phyloP scores from a whole-genome alignment of 345 rosid genomes.

The Punica granatum region DNA sequence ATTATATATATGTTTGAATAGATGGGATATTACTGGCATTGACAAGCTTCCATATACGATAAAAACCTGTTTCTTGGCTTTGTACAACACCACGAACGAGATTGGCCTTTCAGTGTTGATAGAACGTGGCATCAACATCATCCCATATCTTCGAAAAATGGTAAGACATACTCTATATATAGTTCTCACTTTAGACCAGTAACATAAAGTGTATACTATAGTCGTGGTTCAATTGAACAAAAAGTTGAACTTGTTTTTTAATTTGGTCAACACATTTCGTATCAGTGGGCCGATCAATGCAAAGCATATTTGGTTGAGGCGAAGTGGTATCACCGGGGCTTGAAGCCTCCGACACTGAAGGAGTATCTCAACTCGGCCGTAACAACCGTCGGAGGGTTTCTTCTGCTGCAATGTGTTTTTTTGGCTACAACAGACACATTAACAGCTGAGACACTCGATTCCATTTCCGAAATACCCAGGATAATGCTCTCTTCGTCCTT shows the following conservation, averaged over 20 bases:
- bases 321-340: slow-evolving; percentile 15
- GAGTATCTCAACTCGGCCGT: slow-evolving; percentile 12
- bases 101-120: slow-evolving; percentile 8
- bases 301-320: slow-evolving; percentile 11
- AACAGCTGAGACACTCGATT: slow-evolving; percentile 8
- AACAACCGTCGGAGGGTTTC: slow-evolving; percentile 1
- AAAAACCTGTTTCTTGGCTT: slow-evolving; percentile 8
- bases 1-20: not conserved
- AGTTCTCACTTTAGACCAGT: no score
- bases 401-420: slow-evolving; percentile 6
- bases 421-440: not conserved
- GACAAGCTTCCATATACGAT: slow-evolving; percentile 17
- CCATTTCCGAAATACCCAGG: not conserved
- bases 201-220: no score
- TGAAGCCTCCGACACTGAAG: slow-evolving; percentile 7
- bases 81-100: slow-evolving; percentile 17
- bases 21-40: slow-evolving; percentile 19
- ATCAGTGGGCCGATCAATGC: slow-evolving; percentile 14
- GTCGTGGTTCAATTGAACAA: no score
- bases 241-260: no score
- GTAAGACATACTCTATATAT: not conserved
- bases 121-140: slow-evolving; percentile 10
- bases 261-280: no score
- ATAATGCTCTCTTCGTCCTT: slow-evolving; percentile 1
- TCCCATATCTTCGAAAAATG: slow-evolving; percentile 10